These are phyloP conservation scores for Candida sanyaensis DNA, from an alignment of 1,139 yeast genomes.

Conservation along the genomic window DNA sequence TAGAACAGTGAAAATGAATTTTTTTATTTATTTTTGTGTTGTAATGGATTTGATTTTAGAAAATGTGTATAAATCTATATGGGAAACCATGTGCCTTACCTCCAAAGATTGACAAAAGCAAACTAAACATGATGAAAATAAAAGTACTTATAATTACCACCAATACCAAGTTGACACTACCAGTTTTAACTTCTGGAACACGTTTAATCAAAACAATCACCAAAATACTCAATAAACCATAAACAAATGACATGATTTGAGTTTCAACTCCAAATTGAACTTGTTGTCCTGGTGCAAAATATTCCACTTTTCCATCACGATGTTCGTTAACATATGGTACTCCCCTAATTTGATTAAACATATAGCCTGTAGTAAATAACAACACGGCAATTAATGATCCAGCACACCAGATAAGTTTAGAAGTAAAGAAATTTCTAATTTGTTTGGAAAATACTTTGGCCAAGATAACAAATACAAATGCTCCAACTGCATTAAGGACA, in stretches of 20 bases:
- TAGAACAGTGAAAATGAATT: neutral
- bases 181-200: conserved; percentile 45
- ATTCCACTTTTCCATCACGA: conserved; percentile 57
- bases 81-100: conserved; percentile 68
- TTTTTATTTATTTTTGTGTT: no score
- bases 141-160: conserved; percentile 38
- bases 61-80: conserved; percentile 38
- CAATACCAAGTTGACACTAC: conserved; percentile 45
- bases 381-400: conserved; percentile 60
- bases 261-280: conserved; percentile 81
- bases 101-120: conserved; percentile 55
- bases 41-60: conserved; percentile 12
- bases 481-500: conserved; percentile 44
- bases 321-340: conserved; percentile 67
- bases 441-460: conserved; percentile 36
- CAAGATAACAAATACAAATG: conserved; percentile 25
- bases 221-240: conserved; percentile 56
- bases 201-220: conserved; percentile 51
- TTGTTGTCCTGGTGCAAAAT: conserved; percentile 68
- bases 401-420: conserved; percentile 62
- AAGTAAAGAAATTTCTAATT: conserved; percentile 24
- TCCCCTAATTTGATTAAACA: conserved; percentile 87
- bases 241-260: conserved; percentile 67
- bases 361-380: conserved; percentile 83
- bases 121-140: conserved; percentile 54